Percentiles rank a stretch among this genome's conserved stretches.
phyloP scores from a whole-genome alignment of 805 yeast genomes.

The Sugiyamaella valdiviana region DNA sequence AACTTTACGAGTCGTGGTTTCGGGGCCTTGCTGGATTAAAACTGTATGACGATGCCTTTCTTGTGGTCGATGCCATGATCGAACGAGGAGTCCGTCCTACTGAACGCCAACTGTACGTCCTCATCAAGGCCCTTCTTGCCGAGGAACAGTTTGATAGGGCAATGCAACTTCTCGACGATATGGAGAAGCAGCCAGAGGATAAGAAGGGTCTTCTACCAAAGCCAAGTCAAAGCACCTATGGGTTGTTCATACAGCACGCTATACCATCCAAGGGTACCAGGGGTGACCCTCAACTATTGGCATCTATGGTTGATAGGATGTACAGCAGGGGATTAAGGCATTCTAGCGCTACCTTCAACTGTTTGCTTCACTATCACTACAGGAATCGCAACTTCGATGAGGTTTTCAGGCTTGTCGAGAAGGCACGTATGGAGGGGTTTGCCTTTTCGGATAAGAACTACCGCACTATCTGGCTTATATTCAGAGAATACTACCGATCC shows the following conservation, averaged over 20 bases:
- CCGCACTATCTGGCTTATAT: conserved; percentile 14
- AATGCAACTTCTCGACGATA: conserved; percentile 8
- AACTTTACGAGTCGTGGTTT: conserved; percentile 22
- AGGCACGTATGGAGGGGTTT: neutral
- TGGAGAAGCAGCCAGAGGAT: conserved; percentile 9
- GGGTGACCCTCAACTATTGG: conserved; percentile 10
- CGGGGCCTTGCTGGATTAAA: conserved; percentile 20
- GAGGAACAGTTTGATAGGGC: conserved; percentile 12
- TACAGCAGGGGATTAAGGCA: conserved; percentile 8
- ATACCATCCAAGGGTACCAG: conserved; percentile 12
- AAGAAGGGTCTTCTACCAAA: conserved; percentile 9
- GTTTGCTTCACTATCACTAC: conserved; percentile 16
- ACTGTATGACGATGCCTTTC: conserved; percentile 15
- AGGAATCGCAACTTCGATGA: conserved; percentile 11
- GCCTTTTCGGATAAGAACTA: conserved; percentile 10
- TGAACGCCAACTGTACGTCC: conserved; percentile 9
- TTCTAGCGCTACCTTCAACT: conserved; percentile 12
- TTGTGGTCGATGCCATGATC: conserved; percentile 21
- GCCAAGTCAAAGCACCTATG: conserved; percentile 14
- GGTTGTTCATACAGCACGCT: conserved; percentile 16
- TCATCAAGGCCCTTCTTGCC: conserved; percentile 17
- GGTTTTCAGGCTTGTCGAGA: conserved; percentile 6
- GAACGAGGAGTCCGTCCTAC: conserved; percentile 12
- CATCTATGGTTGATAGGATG: conserved; percentile 13
- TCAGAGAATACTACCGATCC: conserved; percentile 12